phyloP scores from a whole-genome alignment of 1,284 basidiomycete species.

The Rhodotorula mucilaginosa region DNA sequence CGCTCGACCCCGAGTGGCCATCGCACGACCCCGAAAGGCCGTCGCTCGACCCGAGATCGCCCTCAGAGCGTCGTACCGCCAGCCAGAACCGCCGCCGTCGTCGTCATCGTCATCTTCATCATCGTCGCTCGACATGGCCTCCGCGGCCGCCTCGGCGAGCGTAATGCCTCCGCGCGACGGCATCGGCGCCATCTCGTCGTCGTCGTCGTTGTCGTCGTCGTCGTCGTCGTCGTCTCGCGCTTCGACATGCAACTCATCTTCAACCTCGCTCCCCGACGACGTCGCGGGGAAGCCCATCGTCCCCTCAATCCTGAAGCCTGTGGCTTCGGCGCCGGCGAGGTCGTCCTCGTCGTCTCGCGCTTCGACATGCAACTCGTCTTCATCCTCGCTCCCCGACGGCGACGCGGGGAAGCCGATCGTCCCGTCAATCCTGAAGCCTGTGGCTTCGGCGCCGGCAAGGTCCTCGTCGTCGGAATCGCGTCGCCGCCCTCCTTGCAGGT shows the following conservation, averaged over 20 bases:
- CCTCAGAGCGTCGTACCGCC: no score
- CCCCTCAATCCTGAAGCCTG: neutral
- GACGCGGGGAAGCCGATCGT: neutral
- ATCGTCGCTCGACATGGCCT: no score
- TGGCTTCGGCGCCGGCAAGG: neutral
- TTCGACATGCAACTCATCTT: neutral
- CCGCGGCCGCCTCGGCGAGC: no score
- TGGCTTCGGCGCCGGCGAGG: neutral
- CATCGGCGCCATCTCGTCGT: neutral
- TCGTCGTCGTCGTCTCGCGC: neutral
- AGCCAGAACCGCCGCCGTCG: no score
- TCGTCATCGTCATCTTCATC: no score
- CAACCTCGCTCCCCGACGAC: neutral
- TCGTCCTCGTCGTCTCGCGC: neutral
- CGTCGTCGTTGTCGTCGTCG: no score
- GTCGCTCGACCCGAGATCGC: no score
- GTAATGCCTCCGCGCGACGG: no score
- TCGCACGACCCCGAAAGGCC: no score
- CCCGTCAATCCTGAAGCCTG: neutral
- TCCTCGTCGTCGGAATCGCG: conserved; percentile 5
- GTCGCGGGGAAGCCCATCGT: neutral
- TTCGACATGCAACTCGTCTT: neutral
- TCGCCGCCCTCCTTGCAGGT: neutral
- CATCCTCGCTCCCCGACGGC: neutral
- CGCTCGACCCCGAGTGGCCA: no score